Conservation (phyloP, 106 monocot genomes). For the Dendrobium nobile region DNA sequence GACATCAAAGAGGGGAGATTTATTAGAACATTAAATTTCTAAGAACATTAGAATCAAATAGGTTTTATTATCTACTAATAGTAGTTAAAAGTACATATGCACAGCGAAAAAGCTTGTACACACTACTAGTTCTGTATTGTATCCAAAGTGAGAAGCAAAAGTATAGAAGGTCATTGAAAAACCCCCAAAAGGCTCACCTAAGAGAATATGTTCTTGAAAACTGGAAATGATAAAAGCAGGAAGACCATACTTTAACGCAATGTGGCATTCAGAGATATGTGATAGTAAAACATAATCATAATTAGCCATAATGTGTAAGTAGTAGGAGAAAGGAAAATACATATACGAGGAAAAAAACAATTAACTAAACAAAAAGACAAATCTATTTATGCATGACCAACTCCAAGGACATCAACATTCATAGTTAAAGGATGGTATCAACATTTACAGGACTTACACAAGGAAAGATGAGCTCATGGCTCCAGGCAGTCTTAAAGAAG, state of each 20-base stretch:
- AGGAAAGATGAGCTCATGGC: constrained; percentile 16
- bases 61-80: too few relatives aligned
- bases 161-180: background rate
- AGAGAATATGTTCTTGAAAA: background rate
- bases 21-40: background rate
- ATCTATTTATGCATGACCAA: too few relatives aligned
- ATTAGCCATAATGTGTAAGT: background rate
- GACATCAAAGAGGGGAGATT: background rate
- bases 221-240: background rate
- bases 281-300: background rate
- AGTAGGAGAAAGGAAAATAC: background rate
- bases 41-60: background rate
- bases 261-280: background rate
- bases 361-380: too few relatives aligned
- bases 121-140: background rate
- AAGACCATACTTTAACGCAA: background rate
- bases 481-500: constrained; percentile 17
- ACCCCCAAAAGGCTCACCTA: background rate
- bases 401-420: background rate
- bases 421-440: background rate
- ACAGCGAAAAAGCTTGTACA: background rate
- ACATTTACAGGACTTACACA: constrained; percentile 16
- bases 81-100: background rate
- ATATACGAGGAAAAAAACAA: background rate
- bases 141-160: too few relatives aligned